Evolutionary conservation across 1,139 yeast genomes (phyloP).

Genomic region (Scheffersomyces lignicola): DNA sequence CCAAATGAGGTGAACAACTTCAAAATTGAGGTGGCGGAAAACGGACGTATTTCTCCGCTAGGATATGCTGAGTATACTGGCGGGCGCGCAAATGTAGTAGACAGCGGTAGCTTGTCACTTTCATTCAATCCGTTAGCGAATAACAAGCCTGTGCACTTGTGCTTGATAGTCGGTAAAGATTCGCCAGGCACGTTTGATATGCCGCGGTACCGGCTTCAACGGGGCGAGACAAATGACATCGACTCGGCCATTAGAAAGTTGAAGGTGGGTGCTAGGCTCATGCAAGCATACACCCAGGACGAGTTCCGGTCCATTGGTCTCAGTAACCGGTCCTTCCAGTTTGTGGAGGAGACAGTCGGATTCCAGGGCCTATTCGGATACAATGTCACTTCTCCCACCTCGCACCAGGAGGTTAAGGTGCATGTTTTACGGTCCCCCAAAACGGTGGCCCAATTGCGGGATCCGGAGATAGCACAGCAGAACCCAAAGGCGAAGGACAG

Average conservation of each 20-base stretch:
- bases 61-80: constrained; percentile 31
- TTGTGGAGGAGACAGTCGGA: constrained; percentile 60
- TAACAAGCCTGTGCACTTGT: constrained; percentile 80
- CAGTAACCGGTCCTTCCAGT: constrained; percentile 77
- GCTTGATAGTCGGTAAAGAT: constrained; percentile 75
- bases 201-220: constrained; percentile 52
- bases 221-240: constrained; percentile 67
- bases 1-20: constrained; percentile 59
- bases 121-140: constrained; percentile 59
- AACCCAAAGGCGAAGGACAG: constrained; percentile 67
- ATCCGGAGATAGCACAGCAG: constrained; percentile 86
- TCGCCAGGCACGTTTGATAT: constrained; percentile 74
- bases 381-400: constrained; percentile 28
- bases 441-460: constrained; percentile 70
- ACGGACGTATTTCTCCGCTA: constrained; percentile 23
- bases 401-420: constrained; percentile 70
- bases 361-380: constrained; percentile 40
- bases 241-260: constrained; percentile 75
- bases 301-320: constrained; percentile 82
- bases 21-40: constrained; percentile 22
- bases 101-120: constrained; percentile 31
- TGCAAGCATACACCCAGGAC: constrained; percentile 93
- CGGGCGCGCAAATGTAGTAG: constrained; percentile 21
- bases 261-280: constrained; percentile 81
- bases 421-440: constrained; percentile 70